Conservation (phyloP, 345 rosid species). For the Passiflora organensis region DNA sequence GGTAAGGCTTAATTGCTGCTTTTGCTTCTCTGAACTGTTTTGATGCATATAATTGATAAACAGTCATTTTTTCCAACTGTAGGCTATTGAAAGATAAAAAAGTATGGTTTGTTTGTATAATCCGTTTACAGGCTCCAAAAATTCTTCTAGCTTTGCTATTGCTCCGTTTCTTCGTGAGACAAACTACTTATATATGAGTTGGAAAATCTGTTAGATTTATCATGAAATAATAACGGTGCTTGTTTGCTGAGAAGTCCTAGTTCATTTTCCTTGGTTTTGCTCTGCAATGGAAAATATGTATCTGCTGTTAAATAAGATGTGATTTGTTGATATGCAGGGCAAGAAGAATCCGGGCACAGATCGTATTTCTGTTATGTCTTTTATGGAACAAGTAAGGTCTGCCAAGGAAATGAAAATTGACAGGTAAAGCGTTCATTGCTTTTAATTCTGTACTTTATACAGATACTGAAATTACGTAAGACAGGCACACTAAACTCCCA, state of each 20-base stretch:
- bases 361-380: constrained; percentile 33
- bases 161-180: too few relatives aligned
- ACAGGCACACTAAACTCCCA: too few relatives aligned
- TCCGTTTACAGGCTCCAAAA: too few relatives aligned
- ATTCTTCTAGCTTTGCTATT: too few relatives aligned
- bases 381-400: constrained; percentile 49
- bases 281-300: constrained; percentile 4
- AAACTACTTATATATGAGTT: too few relatives aligned
- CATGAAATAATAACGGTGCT: neutral
- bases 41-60: too few relatives aligned
- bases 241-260: neutral
- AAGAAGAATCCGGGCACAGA: constrained; percentile 74
- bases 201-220: too few relatives aligned
- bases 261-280: neutral
- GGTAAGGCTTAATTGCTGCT: constrained; percentile 27
- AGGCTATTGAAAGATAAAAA: too few relatives aligned
- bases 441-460: too few relatives aligned
- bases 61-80: too few relatives aligned
- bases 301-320: constrained; percentile 1
- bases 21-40: neutral
- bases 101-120: too few relatives aligned
- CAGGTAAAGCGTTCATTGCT: constrained; percentile 32
- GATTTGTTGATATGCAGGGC: constrained; percentile 38
- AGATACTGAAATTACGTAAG: too few relatives aligned
- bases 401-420: constrained; percentile 71